These are phyloP conservation scores for Phlyctochytrium arcticum DNA, from an alignment of 192 early-diverging fungal species.

Conservation along the genomic window DNA sequence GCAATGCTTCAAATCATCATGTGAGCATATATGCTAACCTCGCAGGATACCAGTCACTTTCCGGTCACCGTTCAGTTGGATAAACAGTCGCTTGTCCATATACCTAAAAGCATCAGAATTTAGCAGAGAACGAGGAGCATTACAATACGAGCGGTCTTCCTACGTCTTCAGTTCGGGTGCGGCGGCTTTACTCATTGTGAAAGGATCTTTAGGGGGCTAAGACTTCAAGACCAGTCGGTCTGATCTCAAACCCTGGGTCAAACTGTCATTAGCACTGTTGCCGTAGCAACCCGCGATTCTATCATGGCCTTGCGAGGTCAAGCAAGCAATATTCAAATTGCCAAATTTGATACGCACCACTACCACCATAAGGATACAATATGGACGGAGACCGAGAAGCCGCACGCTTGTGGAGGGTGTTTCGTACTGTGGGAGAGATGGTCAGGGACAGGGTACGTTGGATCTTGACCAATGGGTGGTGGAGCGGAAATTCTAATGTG, in stretches of 20 bases:
- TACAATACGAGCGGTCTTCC: background rate
- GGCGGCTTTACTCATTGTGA: conserved; percentile 55
- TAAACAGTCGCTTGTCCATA: conserved; percentile 91
- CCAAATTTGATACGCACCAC: too few relatives aligned
- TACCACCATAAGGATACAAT: background rate
- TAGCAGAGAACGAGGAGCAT: background rate
- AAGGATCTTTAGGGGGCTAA: background rate
- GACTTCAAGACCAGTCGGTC: too few relatives aligned
- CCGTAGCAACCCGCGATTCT: background rate
- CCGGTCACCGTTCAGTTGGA: conserved; percentile 89
- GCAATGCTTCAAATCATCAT: background rate
- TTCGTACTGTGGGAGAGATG: conserved; percentile 86
- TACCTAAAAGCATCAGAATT: conserved; percentile 36
- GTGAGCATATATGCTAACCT: conserved; percentile 34
- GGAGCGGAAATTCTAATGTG: background rate
- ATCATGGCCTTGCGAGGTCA: too few relatives aligned
- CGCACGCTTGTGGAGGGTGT: conserved; percentile 59
- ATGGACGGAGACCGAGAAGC: conserved; percentile 1
- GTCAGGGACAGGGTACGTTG: conserved; percentile 70
- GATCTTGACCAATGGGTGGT: background rate
- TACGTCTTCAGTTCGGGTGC: conserved; percentile 65
- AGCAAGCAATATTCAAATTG: too few relatives aligned
- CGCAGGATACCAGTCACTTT: conserved; percentile 92
- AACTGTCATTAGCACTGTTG: background rate
- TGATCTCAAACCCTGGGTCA: too few relatives aligned